These are phyloP conservation scores for Aspergillus sclerotioniger DNA, from an alignment of 495 filamentous ascomycete species.

Conservation along the genomic window DNA sequence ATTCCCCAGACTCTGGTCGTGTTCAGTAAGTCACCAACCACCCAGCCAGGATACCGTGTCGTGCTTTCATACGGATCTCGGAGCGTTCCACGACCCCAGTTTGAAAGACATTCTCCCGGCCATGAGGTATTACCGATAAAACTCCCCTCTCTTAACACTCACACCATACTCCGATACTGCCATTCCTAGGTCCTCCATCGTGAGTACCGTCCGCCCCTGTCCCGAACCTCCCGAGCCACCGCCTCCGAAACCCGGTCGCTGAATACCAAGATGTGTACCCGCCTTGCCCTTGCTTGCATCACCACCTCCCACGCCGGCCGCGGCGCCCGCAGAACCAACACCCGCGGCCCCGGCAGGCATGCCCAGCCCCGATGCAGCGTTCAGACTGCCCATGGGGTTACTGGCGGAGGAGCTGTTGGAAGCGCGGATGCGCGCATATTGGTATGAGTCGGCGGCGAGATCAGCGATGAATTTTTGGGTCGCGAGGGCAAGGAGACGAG, in stretches of 20 bases:
- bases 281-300: slow-evolving; percentile 60
- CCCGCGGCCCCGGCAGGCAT: slow-evolving; percentile 57
- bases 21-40: too few relatives aligned
- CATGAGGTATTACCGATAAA: slow-evolving; percentile 69
- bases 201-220: slow-evolving; percentile 89
- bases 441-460: slow-evolving; percentile 95
- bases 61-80: too few relatives aligned
- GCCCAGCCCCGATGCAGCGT: slow-evolving; percentile 70
- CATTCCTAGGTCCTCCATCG: slow-evolving; percentile 98
- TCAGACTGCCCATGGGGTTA: slow-evolving; percentile 84
- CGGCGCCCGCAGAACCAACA: slow-evolving; percentile 47
- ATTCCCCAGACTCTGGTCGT: too few relatives aligned
- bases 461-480: slow-evolving; percentile 98
- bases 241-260: slow-evolving; percentile 87
- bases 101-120: neutral
- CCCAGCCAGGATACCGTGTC: too few relatives aligned
- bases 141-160: slow-evolving; percentile 94
- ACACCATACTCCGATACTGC: slow-evolving; percentile 96
- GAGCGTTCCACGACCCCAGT: too few relatives aligned
- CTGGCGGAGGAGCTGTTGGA: slow-evolving; percentile 80
- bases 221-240: slow-evolving; percentile 82
- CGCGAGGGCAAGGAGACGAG: slow-evolving; percentile 89
- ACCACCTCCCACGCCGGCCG: slow-evolving; percentile 50
- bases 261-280: slow-evolving; percentile 76
- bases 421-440: slow-evolving; percentile 90